Percentiles rank a stretch among this genome's conserved stretches.
Conservation (phyloP, 2,329 filamentous ascomycete species). For the Trichoderma pleuroti region DNA sequence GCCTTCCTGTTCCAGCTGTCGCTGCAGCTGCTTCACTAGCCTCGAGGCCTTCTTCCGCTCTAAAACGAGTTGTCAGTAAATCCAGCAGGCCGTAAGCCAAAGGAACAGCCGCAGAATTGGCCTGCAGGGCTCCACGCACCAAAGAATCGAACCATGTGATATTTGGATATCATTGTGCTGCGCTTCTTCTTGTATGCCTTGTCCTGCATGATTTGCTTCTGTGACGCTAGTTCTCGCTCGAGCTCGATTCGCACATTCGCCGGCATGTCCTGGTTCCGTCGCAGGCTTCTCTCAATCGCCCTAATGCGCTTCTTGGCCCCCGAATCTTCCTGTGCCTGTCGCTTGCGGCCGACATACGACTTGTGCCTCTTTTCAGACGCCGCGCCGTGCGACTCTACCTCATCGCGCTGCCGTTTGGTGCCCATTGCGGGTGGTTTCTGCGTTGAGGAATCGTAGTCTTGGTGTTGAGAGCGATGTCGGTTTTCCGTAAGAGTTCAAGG, state of each 20-base stretch:
- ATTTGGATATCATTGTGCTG: slow-evolving; percentile 69
- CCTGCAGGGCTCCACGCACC: slow-evolving; percentile 44
- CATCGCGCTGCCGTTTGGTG: slow-evolving; percentile 31
- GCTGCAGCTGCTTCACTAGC: slow-evolving; percentile 61
- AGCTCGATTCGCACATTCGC: slow-evolving; percentile 65
- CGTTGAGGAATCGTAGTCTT: not conserved
- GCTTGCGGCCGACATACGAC: slow-evolving; percentile 34
- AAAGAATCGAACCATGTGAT: slow-evolving; percentile 83
- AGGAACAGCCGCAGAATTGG: not conserved
- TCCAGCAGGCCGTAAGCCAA: slow-evolving; percentile 3
- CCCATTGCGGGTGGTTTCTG: slow-evolving; percentile 26
- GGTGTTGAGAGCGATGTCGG: not conserved
- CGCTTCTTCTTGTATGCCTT: slow-evolving; percentile 59
- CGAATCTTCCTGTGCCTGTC: slow-evolving; percentile 45
- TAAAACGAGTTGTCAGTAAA: slow-evolving; percentile 29
- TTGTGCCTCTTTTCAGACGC: slow-evolving; percentile 34
- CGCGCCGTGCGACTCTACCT: slow-evolving; percentile 26
- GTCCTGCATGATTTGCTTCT: slow-evolving; percentile 60
- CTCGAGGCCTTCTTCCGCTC: slow-evolving; percentile 71
- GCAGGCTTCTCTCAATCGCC: slow-evolving; percentile 64
- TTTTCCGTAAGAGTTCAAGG: not conserved
- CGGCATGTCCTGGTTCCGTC: slow-evolving; percentile 59
- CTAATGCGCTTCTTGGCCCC: slow-evolving; percentile 70
- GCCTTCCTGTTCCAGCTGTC: slow-evolving; percentile 51
- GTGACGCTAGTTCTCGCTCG: slow-evolving; percentile 67